Base-by-base conservation (phyloP, 2,329 filamentous ascomycete genomes). In the Myotisia sp. region DNA sequence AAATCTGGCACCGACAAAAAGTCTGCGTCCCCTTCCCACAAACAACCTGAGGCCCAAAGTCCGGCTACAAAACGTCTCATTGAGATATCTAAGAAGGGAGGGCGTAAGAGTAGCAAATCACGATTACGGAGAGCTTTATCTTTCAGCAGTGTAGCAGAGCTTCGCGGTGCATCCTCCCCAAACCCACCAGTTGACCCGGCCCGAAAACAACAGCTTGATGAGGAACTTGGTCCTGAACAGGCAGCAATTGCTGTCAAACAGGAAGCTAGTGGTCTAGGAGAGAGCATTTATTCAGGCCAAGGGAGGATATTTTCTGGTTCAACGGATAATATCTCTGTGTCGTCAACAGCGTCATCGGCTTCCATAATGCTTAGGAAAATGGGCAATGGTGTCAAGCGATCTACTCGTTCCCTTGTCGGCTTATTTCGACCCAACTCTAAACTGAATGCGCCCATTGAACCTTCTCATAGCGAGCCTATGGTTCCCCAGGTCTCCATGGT, bases 371-470 rank as follows among this genome's bases (percentile, higher is more conserved):
- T 98, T 45, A 76, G 90, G 34, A 98, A 98, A 64, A 98, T 98
- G 90, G 90, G 90, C 37, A 84, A 85, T 44, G 86, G 87, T n/a
- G 80, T 95, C 75, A 95, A 93, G 70, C 92, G 90, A 60, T 79
- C 84, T 33, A 80, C 79, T 12, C 73, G 86, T 30, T 94, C 86
- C 16, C 72, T 98, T 35, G 92, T 92, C 45, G 90, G 90, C 17
- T 67, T 98, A 5, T 98, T 98, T 64, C 71, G 90, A 42, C 87
- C 90, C 0, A 98, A 95, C 57, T 95, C 87, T 1, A 68, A 92
- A 10, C 71, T 87, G 47, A 86, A 84, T 20, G 74, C 79, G 13
- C 68, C 75, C 20, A 73, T 78, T 3, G 85, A 93, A 46, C 63
- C 68, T 4, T 67, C 71, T 18, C 58, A 75, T 2, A 58, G 54